These are phyloP conservation scores for Pleurotus pulmonarius DNA, from an alignment of 768 basidiomycete genomes.

Conservation along the genomic window DNA sequence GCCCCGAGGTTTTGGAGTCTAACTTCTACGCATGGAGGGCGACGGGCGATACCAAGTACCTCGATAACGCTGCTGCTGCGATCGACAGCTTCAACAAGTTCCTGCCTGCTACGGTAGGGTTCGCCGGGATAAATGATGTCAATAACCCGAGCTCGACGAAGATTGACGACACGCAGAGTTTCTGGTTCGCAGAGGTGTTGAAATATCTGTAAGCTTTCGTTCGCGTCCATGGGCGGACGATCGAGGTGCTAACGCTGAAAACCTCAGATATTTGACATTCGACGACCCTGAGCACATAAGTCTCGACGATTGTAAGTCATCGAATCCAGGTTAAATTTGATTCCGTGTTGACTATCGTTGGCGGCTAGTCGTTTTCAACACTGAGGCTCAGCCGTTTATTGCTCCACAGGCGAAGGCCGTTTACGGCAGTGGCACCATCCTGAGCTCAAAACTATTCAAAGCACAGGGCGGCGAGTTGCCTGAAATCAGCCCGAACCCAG, in stretches of 20 bases:
- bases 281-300: conserved; percentile 65
- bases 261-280: conserved; percentile 62
- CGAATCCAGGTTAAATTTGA: background rate
- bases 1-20: conserved; percentile 76
- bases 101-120: conserved; percentile 45
- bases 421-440: conserved; percentile 26
- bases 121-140: conserved; percentile 56
- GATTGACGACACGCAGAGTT: conserved; percentile 68
- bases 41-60: conserved; percentile 67
- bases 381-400: conserved; percentile 66
- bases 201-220: conserved; percentile 57
- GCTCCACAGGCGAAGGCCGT: conserved; percentile 41
- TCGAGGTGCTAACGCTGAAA: background rate
- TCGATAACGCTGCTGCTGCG: conserved; percentile 58
- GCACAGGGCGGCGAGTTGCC: conserved; percentile 21
- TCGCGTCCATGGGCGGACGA: background rate
- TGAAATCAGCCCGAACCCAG: conserved; percentile 22
- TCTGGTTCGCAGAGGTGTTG: conserved; percentile 71
- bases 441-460: conserved; percentile 16
- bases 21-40: conserved; percentile 79
- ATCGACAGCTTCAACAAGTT: conserved; percentile 56
- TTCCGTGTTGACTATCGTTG: background rate
- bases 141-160: conserved; percentile 33
- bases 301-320: conserved; percentile 56
- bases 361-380: conserved; percentile 58